Percentiles rank a stretch among this genome's conserved stretches.
phyloP scores from a whole-genome alignment of 768 basidiomycete genomes.

The Trametopsis cervina region DNA sequence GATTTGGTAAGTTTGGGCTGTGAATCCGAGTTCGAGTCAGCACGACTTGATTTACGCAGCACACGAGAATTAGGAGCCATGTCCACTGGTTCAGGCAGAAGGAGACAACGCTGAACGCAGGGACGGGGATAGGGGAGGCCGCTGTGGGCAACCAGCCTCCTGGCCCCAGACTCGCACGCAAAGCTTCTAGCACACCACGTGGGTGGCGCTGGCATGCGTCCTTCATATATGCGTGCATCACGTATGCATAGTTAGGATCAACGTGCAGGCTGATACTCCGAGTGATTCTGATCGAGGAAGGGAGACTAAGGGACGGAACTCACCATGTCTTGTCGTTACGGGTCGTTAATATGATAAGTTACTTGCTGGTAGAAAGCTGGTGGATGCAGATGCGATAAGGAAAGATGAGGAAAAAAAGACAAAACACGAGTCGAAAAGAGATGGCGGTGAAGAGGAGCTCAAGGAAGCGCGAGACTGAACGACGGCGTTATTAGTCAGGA shows the following conservation, averaged over 20 bases:
- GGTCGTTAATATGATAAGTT: slow-evolving; percentile 8
- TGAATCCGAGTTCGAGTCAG: slow-evolving; percentile 17
- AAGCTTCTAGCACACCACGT: slow-evolving; percentile 19
- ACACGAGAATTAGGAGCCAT: slow-evolving; percentile 43
- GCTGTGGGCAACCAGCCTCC: slow-evolving; percentile 9
- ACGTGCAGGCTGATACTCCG: slow-evolving; percentile 6
- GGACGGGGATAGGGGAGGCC: slow-evolving; percentile 10
- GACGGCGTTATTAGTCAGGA: slow-evolving; percentile 4
- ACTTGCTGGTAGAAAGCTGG: background rate
- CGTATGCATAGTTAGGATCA: slow-evolving; percentile 5
- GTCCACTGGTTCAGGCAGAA: slow-evolving; percentile 13
- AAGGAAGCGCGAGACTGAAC: too few species aligned
- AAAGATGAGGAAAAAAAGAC: background rate
- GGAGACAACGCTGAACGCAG: slow-evolving; percentile 11
- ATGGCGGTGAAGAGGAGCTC: slow-evolving; percentile 2
- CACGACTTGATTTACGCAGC: slow-evolving; percentile 31
- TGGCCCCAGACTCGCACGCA: slow-evolving; percentile 10
- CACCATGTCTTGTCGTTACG: slow-evolving; percentile 9
- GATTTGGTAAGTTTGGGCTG: slow-evolving; percentile 28
- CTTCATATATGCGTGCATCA: slow-evolving; percentile 1
- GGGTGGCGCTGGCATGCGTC: slow-evolving; percentile 12
- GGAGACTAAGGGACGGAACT: background rate
- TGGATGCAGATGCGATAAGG: background rate
- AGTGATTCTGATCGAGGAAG: background rate
- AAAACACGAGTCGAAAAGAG: background rate